These are phyloP conservation scores for Lepiota brunneoincarnata DNA, from an alignment of 768 basidiomycete species.

Conservation along the genomic window DNA sequence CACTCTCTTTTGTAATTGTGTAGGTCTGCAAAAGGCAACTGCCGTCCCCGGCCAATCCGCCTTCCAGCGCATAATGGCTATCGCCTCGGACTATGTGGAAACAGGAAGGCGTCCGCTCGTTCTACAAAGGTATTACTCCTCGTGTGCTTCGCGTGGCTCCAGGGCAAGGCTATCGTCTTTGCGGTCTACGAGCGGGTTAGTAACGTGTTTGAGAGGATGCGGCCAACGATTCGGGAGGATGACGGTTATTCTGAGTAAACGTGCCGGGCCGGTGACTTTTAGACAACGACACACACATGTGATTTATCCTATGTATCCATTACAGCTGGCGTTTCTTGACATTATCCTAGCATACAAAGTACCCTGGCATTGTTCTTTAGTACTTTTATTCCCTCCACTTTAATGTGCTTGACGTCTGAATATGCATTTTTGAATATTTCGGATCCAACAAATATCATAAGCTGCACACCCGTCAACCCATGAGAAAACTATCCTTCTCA, in stretches of 20 bases:
- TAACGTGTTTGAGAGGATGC: constrained; percentile 65
- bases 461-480: no score
- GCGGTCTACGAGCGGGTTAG: constrained; percentile 94
- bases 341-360: no score
- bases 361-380: no score
- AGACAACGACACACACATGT: neutral
- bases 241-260: constrained; percentile 63
- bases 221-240: constrained; percentile 51
- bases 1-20: constrained; percentile 2
- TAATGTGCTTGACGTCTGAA: no score
- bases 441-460: no score
- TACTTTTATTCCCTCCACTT: no score
- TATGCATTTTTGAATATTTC: no score
- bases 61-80: constrained; percentile 72
- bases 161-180: constrained; percentile 95
- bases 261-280: no score
- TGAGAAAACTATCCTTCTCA: no score
- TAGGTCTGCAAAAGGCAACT: constrained; percentile 83
- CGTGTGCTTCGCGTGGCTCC: constrained; percentile 95
- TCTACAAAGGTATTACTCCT: constrained; percentile 99
- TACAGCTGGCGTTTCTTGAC: no score
- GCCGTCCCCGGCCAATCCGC: constrained; percentile 74
- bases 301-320: neutral
- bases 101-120: constrained; percentile 82
- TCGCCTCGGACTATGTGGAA: constrained; percentile 94